Conservation (phyloP, 1,284 basidiomycete genomes). For the Erythrobasidium hasegawianum region DNA sequence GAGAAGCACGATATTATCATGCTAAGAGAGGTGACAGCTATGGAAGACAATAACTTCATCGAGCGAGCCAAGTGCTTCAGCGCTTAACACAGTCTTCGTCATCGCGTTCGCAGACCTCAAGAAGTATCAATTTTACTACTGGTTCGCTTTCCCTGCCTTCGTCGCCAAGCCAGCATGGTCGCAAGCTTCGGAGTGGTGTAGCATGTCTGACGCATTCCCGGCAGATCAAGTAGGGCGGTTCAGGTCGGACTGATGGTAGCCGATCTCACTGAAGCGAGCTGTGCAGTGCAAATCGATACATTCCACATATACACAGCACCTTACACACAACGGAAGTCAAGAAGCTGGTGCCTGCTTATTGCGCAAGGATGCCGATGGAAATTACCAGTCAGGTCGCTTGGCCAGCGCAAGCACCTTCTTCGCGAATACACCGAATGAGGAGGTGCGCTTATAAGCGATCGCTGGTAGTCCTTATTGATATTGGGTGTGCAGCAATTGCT, state of each 20-base stretch:
- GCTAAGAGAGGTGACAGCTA: slow-evolving; percentile 15
- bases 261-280: not conserved
- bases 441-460: slow-evolving; percentile 9
- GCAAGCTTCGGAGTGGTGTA: slow-evolving; percentile 50
- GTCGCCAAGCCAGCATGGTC: slow-evolving; percentile 83
- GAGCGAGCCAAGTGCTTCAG: slow-evolving; percentile 26
- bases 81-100: slow-evolving; percentile 72
- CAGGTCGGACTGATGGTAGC: not conserved
- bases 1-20: not conserved
- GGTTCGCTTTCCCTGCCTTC: slow-evolving; percentile 94
- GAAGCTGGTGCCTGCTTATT: slow-evolving; percentile 22
- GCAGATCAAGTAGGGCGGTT: slow-evolving; percentile 50
- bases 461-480: not conserved
- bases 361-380: not conserved
- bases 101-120: slow-evolving; percentile 96
- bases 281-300: slow-evolving; percentile 6
- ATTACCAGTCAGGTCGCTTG: not conserved
- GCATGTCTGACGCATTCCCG: slow-evolving; percentile 44
- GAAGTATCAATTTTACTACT: slow-evolving; percentile 96
- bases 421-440: not conserved
- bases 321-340: not conserved
- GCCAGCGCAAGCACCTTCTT: slow-evolving; percentile 12
- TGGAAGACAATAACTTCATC: slow-evolving; percentile 36
- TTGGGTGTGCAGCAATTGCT: slow-evolving; percentile 57
- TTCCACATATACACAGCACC: slow-evolving; percentile 1